A percentile compares a stretch with the other conserved stretches of the same genome.
phyloP scores from a whole-genome alignment of 495 filamentous ascomycete species.

The Penicillium parvum region DNA sequence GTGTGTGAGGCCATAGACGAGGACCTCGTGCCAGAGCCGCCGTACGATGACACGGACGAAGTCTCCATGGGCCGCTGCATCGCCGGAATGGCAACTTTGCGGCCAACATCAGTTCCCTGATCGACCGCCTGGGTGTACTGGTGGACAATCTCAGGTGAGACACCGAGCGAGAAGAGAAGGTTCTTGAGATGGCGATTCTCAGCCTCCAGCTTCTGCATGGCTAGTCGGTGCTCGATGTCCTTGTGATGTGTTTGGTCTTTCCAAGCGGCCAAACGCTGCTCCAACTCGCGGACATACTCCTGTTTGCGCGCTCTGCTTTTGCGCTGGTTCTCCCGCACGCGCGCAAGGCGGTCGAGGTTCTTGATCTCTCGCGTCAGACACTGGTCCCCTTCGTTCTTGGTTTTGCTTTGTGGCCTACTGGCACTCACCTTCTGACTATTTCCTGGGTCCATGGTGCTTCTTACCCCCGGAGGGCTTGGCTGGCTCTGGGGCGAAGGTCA shows the following conservation, averaged over 20 bases:
- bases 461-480: too few relatives aligned
- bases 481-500: too few relatives aligned
- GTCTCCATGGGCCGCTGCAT: slow-evolving; percentile 11
- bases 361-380: slow-evolving; percentile 18
- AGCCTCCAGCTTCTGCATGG: slow-evolving; percentile 33
- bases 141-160: slow-evolving; percentile 23
- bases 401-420: not conserved
- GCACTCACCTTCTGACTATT: slow-evolving; percentile 16
- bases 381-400: not conserved
- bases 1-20: not conserved
- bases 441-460: slow-evolving; percentile 9
- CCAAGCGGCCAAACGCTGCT: slow-evolving; percentile 56
- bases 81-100: slow-evolving; percentile 41
- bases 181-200: slow-evolving; percentile 34
- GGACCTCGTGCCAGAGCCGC: not conserved
- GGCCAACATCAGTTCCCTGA: slow-evolving; percentile 11
- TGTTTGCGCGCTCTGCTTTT: slow-evolving; percentile 71
- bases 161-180: slow-evolving; percentile 25
- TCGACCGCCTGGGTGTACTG: slow-evolving; percentile 26
- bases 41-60: not conserved
- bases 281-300: slow-evolving; percentile 69
- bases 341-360: slow-evolving; percentile 35
- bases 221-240: slow-evolving; percentile 36
- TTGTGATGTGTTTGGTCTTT: slow-evolving; percentile 41
- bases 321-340: slow-evolving; percentile 75